phyloP scores from a whole-genome alignment of 495 filamentous ascomycete species.

The Aspergillus cristatus region DNA sequence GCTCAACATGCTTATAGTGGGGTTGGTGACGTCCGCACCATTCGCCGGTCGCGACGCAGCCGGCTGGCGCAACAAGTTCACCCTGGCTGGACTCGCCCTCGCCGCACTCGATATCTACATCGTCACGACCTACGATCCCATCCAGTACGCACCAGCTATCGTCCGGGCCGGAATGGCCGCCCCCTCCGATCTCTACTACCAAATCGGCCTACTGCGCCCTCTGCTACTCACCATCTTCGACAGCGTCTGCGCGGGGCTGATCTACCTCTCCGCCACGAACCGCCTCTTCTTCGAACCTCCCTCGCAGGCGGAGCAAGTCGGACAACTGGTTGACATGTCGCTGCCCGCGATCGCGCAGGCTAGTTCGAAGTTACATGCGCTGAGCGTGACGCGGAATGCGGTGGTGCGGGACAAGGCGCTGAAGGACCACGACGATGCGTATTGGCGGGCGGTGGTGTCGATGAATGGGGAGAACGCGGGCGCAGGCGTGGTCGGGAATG shows the following conservation, averaged over 20 bases:
- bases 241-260: slow-evolving; percentile 42
- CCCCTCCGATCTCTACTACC: slow-evolving; percentile 54
- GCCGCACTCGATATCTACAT: slow-evolving; percentile 56
- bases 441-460: slow-evolving; percentile 46
- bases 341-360: slow-evolving; percentile 34
- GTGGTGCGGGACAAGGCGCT: slow-evolving; percentile 48
- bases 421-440: slow-evolving; percentile 44
- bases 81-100: slow-evolving; percentile 51
- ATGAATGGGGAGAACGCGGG: slow-evolving; percentile 23
- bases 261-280: slow-evolving; percentile 72
- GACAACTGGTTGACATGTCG: slow-evolving; percentile 28
- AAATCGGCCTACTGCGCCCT: slow-evolving; percentile 48
- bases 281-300: slow-evolving; percentile 51
- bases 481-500: slow-evolving; percentile 14
- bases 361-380: slow-evolving; percentile 41
- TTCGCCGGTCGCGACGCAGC: slow-evolving; percentile 47
- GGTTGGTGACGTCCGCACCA: slow-evolving; percentile 48
- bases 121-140: slow-evolving; percentile 51
- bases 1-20: slow-evolving; percentile 59
- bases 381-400: slow-evolving; percentile 48
- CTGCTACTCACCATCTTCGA: slow-evolving; percentile 54
- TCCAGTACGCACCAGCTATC: slow-evolving; percentile 32
- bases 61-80: slow-evolving; percentile 62
- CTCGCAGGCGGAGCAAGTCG: slow-evolving; percentile 36
- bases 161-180: slow-evolving; percentile 27